Conservation (phyloP, 306 rosid species). For the Morella rubra region DNA sequence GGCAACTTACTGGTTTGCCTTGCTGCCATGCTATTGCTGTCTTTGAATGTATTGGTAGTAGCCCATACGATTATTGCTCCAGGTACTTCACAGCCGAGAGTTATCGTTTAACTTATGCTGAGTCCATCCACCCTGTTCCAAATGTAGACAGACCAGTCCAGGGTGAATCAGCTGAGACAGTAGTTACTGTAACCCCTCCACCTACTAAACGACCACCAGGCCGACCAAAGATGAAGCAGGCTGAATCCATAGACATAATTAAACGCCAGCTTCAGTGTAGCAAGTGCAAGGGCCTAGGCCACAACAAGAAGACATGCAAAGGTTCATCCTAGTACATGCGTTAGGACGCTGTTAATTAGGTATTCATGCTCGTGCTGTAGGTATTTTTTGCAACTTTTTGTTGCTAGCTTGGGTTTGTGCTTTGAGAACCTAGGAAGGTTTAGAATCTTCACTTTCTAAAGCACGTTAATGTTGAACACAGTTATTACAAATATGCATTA, state of each 20-base stretch:
- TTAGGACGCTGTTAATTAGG: slow-evolving; percentile 39
- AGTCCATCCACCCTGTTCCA: slow-evolving; percentile 78
- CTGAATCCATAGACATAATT: slow-evolving; percentile 63
- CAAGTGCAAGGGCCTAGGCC: slow-evolving; percentile 97
- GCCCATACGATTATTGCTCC: slow-evolving; percentile 79
- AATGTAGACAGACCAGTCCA: slow-evolving; percentile 61
- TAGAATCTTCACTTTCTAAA: not conserved
- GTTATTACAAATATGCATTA: not conserved
- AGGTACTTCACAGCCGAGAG: slow-evolving; percentile 73
- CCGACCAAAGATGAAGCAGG: slow-evolving; percentile 79
- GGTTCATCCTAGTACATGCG: slow-evolving; percentile 25
- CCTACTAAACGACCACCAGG: slow-evolving; percentile 96
- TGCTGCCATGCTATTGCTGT: slow-evolving; percentile 94
- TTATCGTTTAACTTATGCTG: slow-evolving; percentile 62
- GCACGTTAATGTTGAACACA: not conserved
- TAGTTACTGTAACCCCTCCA: slow-evolving; percentile 78
- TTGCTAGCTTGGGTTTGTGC: slow-evolving; percentile 1
- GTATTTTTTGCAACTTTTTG: slow-evolving; percentile 13
- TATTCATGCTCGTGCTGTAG: not conserved
- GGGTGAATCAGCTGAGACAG: slow-evolving; percentile 35
- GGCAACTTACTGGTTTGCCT: slow-evolving; percentile 89
- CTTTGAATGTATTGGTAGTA: slow-evolving; percentile 58
- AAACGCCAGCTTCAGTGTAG: slow-evolving; percentile 96
- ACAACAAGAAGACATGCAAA: slow-evolving; percentile 93
- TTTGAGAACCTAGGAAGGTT: not conserved